Conservation (phyloP, 768 basidiomycete genomes). For the Trametes meyenii region DNA sequence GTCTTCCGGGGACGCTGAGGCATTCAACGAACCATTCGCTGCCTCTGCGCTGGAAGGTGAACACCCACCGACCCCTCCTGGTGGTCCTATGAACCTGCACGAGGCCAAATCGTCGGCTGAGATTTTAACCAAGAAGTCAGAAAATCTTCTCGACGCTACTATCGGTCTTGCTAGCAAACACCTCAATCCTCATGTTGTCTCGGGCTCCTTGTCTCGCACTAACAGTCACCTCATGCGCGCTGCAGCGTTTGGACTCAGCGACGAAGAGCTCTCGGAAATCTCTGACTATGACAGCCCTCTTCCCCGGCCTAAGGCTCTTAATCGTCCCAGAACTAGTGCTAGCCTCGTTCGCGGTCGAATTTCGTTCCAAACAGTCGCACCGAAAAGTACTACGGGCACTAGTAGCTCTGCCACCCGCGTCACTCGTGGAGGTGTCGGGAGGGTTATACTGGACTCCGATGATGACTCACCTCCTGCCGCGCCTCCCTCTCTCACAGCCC, state of each 20-base stretch:
- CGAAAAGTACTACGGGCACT: not conserved
- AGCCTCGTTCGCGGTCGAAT: constrained; percentile 13
- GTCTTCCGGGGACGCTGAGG: not conserved
- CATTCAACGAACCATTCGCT: not conserved
- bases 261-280: constrained; percentile 32
- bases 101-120: not conserved
- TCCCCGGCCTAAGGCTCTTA: constrained; percentile 5
- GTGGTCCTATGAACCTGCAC: too few species aligned
- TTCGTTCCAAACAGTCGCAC: constrained; percentile 6
- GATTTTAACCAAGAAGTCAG: not conserved
- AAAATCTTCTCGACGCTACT: too few species aligned
- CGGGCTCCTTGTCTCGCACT: constrained; percentile 26
- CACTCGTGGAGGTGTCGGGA: constrained; percentile 7
- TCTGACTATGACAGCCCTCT: constrained; percentile 20
- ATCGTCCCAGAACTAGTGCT: not conserved
- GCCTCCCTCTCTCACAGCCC: not conserved
- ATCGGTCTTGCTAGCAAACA: not conserved
- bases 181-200: too few species aligned
- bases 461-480: constrained; percentile 16
- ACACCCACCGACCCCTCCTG: too few species aligned
- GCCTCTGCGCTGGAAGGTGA: not conserved
- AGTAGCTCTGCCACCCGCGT: constrained; percentile 8
- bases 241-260: constrained; percentile 27
- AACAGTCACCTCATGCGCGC: constrained; percentile 25
- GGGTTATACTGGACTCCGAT: constrained; percentile 28